Evolutionary conservation across 495 filamentous ascomycete species (phyloP).

Genomic region (Penicillium simplicissimum): DNA sequence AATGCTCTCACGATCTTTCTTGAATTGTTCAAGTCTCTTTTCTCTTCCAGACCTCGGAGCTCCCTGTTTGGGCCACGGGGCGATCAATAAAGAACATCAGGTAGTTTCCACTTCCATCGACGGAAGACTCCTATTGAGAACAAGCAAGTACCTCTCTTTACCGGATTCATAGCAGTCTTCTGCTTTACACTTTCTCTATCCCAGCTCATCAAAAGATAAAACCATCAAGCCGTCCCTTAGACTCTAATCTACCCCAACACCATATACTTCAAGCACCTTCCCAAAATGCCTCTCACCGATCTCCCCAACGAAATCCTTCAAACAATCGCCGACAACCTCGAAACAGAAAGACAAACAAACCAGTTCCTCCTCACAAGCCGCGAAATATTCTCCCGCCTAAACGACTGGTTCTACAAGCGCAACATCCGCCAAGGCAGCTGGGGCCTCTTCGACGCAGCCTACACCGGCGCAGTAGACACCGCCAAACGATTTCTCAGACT

Average conservation of each 20-base stretch:
- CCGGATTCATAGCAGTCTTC: background rate
- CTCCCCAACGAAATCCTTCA: background rate
- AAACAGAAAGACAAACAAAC: background rate
- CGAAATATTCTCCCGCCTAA: background rate
- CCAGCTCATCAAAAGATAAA: background rate
- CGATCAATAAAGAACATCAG: background rate
- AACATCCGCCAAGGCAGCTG: background rate
- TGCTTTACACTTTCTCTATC: background rate
- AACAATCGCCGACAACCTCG: background rate
- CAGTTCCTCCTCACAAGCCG: background rate
- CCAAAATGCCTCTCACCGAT: background rate
- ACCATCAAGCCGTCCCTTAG: background rate
- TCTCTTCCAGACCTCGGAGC: background rate
- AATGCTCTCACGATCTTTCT: no score
- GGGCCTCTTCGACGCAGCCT: background rate
- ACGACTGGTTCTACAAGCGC: background rate
- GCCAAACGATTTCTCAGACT: background rate
- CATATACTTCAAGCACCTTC: background rate
- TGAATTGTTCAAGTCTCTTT: background rate
- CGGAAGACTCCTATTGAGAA: background rate
- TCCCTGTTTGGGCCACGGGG: background rate
- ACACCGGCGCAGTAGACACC: background rate
- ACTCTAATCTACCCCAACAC: background rate
- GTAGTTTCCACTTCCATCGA: background rate
- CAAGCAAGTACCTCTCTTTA: background rate